Conservation (phyloP, 257 asterid species). For the Solanum bulbocastanum region DNA sequence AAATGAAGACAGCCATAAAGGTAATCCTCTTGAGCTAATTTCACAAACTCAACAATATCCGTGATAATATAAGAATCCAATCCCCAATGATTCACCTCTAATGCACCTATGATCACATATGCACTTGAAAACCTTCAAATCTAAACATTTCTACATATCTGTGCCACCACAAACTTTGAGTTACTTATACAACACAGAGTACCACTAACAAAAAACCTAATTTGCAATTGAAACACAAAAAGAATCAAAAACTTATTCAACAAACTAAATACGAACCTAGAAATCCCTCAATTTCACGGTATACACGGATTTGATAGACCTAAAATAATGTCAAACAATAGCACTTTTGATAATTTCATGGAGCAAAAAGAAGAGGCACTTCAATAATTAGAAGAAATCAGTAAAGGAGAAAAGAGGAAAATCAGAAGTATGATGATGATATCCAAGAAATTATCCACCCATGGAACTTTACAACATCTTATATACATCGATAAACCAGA, state of each 20-base stretch:
- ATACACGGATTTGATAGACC: neutral
- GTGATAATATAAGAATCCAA: conserved; percentile 21
- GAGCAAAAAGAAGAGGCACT: no score
- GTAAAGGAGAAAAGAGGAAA: no score
- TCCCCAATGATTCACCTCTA: conserved; percentile 25
- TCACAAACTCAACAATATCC: neutral
- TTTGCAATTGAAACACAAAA: no score
- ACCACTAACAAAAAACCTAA: no score
- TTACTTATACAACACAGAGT: neutral
- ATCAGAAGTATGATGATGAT: no score
- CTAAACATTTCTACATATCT: neutral
- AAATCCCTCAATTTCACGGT: neutral
- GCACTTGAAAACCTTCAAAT: neutral
- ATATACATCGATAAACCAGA: no score
- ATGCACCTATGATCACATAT: neutral
- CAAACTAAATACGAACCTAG: neutral
- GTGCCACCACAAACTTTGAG: neutral
- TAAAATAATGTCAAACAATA: no score
- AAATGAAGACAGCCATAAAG: conserved; percentile 84
- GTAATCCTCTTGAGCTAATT: conserved; percentile 2
- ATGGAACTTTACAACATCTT: no score
- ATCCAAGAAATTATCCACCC: no score
- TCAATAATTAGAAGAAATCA: no score
- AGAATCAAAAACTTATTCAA: neutral
- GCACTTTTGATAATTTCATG: no score